Evolutionary conservation across 345 rosid species (phyloP).

Genomic region (Citrus mangshanensis): DNA sequence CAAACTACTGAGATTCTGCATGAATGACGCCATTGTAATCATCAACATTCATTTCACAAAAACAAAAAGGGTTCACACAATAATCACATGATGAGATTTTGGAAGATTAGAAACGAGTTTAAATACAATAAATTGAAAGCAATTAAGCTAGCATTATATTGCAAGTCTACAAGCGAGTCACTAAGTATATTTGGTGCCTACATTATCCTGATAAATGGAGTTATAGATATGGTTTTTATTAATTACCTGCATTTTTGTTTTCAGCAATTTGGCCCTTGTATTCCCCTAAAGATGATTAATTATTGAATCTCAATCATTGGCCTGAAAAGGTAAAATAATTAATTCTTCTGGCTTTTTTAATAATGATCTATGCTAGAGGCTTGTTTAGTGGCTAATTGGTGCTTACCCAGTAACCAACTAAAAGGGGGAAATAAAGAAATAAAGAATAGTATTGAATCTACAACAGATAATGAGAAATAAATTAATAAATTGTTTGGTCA

Average conservation of each 20-base stretch:
- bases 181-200: neutral
- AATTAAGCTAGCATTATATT: neutral
- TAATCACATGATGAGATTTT: neutral
- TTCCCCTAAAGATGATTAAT: neutral
- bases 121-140: neutral
- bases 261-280: too few species aligned
- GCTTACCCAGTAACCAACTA: neutral
- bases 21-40: neutral
- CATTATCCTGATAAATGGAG: neutral
- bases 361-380: neutral
- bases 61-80: neutral
- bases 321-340: neutral
- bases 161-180: neutral
- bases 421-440: neutral
- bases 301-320: neutral
- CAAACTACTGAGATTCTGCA: neutral
- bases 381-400: conserved; percentile 3
- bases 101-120: neutral
- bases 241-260: too few species aligned
- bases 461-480: neutral
- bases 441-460: neutral
- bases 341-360: neutral
- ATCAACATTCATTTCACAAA: neutral
- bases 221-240: neutral
- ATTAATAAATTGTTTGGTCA: neutral